Conservation (phyloP, 345 rosid species). For the Bruguiera parviflora region DNA sequence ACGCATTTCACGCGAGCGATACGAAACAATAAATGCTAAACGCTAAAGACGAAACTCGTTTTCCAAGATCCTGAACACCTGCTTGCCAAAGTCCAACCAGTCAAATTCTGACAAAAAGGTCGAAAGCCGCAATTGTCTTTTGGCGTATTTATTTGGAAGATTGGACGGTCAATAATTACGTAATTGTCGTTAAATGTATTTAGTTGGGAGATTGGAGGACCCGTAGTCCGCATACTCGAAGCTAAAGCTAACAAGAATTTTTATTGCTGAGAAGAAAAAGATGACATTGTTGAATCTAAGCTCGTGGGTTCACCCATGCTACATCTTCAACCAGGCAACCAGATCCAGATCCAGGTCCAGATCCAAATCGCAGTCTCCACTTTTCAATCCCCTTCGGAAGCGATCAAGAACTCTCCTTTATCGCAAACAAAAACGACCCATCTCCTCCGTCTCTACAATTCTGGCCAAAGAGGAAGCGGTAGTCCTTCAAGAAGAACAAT, state of each 20-base stretch:
- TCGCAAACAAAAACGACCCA: slow-evolving; percentile 18
- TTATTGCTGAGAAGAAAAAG: background rate
- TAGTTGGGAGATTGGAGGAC: no score
- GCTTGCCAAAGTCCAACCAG: no score
- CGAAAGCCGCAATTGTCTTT: no score
- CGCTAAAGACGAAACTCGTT: no score
- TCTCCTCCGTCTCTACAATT: slow-evolving; percentile 42
- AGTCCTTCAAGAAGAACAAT: slow-evolving; percentile 27
- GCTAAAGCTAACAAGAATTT: background rate
- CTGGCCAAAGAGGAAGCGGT: slow-evolving; percentile 41
- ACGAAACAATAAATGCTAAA: no score
- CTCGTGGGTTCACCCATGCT: slow-evolving; percentile 37
- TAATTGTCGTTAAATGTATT: no score
- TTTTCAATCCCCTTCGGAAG: slow-evolving; percentile 14
- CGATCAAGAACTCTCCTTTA: slow-evolving; percentile 5
- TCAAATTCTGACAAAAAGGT: no score
- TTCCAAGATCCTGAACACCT: no score
- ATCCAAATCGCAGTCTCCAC: slow-evolving; percentile 11
- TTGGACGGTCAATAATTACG: no score
- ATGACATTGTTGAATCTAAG: slow-evolving; percentile 56
- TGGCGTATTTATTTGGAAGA: no score
- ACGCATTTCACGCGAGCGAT: no score
- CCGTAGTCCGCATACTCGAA: background rate
- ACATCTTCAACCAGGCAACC: slow-evolving; percentile 21
- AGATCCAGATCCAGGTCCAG: slow-evolving; percentile 19